A percentile compares a stretch with the other conserved stretches of the same genome.
Conservation (phyloP, 768 basidiomycete genomes). For the Lentinula edodes region DNA sequence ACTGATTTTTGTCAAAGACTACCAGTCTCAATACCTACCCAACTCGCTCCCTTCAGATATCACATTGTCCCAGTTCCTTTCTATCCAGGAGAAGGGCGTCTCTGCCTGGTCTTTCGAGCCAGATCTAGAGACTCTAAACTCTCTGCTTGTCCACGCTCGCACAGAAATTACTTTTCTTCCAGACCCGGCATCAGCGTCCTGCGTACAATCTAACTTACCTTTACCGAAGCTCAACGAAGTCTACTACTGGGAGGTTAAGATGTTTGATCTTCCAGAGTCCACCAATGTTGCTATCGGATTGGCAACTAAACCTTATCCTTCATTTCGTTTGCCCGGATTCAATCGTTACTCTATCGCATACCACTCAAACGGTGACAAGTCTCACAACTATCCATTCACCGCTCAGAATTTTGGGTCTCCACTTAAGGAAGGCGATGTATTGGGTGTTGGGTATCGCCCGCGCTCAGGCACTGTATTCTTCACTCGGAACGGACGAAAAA, state of each 20-base stretch:
- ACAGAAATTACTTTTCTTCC: constrained; percentile 98
- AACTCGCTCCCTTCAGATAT: constrained; percentile 98
- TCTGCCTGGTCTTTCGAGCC: constrained; percentile 99
- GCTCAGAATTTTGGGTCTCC: constrained; percentile 74
- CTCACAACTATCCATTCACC: constrained; percentile 95
- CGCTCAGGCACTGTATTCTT: constrained; percentile 98
- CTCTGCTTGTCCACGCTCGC: constrained; percentile 87
- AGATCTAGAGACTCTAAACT: constrained; percentile 92
- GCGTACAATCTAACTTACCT: constrained; percentile 94
- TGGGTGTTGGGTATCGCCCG: constrained; percentile 94
- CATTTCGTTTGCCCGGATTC: constrained; percentile 86
- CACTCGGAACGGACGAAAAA: constrained; percentile 94
- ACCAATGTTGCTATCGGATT: constrained; percentile 91
- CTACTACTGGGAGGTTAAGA: constrained; percentile 99
- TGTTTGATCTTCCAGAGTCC: constrained; percentile 89
- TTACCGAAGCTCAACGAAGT: constrained; percentile 97
- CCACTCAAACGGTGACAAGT: constrained; percentile 94
- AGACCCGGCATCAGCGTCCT: constrained; percentile 91
- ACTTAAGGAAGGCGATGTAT: constrained; percentile 90
- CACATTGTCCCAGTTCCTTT: constrained; percentile 95
- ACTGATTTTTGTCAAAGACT: constrained; percentile 41
- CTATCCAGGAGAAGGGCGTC: constrained; percentile 99
- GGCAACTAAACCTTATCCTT: constrained; percentile 95
- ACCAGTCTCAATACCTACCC: constrained; percentile 84
- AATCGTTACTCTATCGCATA: constrained; percentile 90